Percentiles rank a stretch among this genome's conserved stretches.
These are phyloP conservation scores for Apiospora saccharicola DNA, from an alignment of 2,329 filamentous ascomycete genomes.

Conservation along the genomic window DNA sequence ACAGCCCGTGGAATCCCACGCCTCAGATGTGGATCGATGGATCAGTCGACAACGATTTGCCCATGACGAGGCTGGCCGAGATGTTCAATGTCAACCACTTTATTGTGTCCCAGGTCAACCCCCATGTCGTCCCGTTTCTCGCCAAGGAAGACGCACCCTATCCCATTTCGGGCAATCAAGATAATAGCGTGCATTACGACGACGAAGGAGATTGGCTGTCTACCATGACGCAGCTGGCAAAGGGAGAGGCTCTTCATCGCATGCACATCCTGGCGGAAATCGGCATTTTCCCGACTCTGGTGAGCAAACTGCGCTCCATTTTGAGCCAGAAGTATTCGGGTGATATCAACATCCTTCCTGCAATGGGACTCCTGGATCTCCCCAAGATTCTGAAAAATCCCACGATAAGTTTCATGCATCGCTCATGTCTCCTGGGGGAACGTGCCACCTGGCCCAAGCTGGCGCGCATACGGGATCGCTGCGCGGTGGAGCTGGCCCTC, in stretches of 20 bases:
- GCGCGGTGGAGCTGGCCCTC: slow-evolving; percentile 86
- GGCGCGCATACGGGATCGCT: slow-evolving; percentile 83
- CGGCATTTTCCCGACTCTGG: slow-evolving; percentile 78
- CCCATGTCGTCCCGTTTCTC: slow-evolving; percentile 89
- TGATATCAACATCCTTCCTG: slow-evolving; percentile 91
- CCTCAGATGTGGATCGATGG: slow-evolving; percentile 92
- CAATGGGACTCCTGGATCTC: slow-evolving; percentile 77
- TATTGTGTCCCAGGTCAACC: slow-evolving; percentile 96
- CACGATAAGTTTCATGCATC: slow-evolving; percentile 83
- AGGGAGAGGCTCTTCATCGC: slow-evolving; percentile 80
- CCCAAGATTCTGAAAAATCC: slow-evolving; percentile 84
- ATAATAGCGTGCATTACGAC: slow-evolving; percentile 41
- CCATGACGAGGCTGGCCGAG: slow-evolving; percentile 86
- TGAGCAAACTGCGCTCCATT: slow-evolving; percentile 81
- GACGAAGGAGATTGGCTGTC: slow-evolving; percentile 67
- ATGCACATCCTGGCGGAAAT: slow-evolving; percentile 83
- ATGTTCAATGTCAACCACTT: slow-evolving; percentile 99
- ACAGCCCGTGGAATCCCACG: slow-evolving; percentile 84
- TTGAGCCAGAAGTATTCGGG: slow-evolving; percentile 92
- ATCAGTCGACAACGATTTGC: slow-evolving; percentile 92
- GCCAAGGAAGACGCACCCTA: slow-evolving; percentile 72
- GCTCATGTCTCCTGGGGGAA: slow-evolving; percentile 79
- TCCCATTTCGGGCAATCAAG: slow-evolving; percentile 39
- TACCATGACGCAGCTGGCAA: slow-evolving; percentile 74
- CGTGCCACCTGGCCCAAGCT: slow-evolving; percentile 92